Evolutionary conservation across 352 stramenopile species (phyloP), one percentile per base, ranked within the genome.

Genomic region (Pythium rhizo-oryzae): DNA sequence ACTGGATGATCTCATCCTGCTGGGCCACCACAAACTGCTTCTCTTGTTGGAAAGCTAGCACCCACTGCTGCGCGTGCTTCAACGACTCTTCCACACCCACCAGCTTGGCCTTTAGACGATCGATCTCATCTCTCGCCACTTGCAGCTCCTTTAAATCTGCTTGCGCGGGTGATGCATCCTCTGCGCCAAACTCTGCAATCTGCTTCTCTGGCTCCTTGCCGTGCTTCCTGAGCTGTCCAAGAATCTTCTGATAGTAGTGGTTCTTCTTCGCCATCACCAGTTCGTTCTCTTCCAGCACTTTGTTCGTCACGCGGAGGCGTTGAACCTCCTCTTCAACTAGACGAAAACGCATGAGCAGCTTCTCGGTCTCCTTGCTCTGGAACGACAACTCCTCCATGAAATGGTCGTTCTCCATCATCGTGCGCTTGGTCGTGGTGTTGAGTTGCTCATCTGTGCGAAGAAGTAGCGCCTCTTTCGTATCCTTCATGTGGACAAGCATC

Each of bases 351-450:
- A 59, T 62, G n/a, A 93, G 54, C 8, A 94, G 43, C 59, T 89
- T 86, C 52, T 94, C 87, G 1, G 82, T 87, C 66, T 95, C 84
- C 13, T 79, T 78, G 70, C 82, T 92, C 59, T 90, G 81, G 51
- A 86, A 89, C 23, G 81, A 76, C 2, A 96, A 50, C 53, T 96
- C 84, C 1, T 90, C 78, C 19, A 88, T 85, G 41, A 88, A 82
- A 51, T 92, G 84, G 46, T 87, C 87, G 58, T 92, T 93, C 57
- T 96, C 87, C 59, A 92, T 75, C 74, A 93, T 87, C 25, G 80
- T 94, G 46, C 87, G 82, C 69, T 92, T 88, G 7, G 84, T 93
- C 1, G 83, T 82, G 8, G 82, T 87, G 24, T 80, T 77, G 4
- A 91, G 70, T 67, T 95, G 85, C 28, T 86, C 82, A 16, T 91